A percentile compares a stretch with the other conserved stretches of the same genome.
Evolutionary conservation across 1,284 basidiomycete genomes (phyloP).

Genomic region (Apiotrichum laibachii): DNA sequence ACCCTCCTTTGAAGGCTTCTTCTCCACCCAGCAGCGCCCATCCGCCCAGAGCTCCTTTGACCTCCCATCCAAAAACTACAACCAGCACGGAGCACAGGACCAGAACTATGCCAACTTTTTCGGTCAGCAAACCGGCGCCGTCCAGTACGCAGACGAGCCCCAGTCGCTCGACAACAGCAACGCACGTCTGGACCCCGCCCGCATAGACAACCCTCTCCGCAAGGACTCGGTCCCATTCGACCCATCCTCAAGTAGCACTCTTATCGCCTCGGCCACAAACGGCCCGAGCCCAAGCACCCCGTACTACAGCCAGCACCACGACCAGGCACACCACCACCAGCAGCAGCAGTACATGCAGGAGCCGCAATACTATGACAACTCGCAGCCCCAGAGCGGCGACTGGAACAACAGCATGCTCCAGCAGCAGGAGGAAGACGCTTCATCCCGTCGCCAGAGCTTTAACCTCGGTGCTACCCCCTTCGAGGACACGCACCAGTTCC

Average conservation of each 20-base stretch:
- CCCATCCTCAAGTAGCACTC: constrained; percentile 34
- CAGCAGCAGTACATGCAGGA: constrained; percentile 10
- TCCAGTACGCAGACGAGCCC: constrained; percentile 32
- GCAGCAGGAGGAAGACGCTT: constrained; percentile 6
- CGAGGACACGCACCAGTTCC: constrained; percentile 23
- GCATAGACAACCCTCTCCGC: constrained; percentile 17
- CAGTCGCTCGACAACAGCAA: constrained; percentile 6
- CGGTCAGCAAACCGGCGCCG: constrained; percentile 8
- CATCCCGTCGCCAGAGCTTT: constrained; percentile 16
- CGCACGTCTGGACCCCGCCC: background rate
- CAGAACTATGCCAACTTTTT: constrained; percentile 14
- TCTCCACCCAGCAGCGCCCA: constrained; percentile 21
- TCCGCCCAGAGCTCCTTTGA: constrained; percentile 16
- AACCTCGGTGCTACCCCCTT: constrained; percentile 12
- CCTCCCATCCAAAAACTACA: constrained; percentile 16
- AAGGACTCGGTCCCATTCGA: constrained; percentile 45
- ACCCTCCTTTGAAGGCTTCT: constrained; percentile 35
- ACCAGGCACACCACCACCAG: constrained; percentile 4
- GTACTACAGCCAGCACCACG: constrained; percentile 9
- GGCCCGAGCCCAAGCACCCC: constrained; percentile 12
- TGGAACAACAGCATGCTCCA: constrained; percentile 3
- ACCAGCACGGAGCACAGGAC: background rate
- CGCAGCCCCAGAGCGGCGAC: constrained; percentile 1
- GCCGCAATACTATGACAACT: constrained; percentile 5
- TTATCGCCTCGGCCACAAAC: constrained; percentile 36